These are phyloP conservation scores for Plasmodium chabaudi DNA, from an alignment of 169 alveolate species.

Conservation along the genomic window DNA sequence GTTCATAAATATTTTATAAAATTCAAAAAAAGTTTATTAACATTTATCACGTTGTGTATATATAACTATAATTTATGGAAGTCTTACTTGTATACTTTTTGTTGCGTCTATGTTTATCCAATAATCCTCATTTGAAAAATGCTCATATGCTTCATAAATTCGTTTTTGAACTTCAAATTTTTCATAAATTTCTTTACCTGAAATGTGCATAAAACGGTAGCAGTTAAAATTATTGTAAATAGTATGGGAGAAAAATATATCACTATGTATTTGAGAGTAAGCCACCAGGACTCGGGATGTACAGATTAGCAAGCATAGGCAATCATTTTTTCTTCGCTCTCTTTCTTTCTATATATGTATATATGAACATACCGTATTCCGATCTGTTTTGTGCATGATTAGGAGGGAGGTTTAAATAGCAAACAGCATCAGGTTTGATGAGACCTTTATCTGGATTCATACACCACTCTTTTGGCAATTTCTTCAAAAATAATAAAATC, in stretches of 20 bases:
- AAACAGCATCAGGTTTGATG: slow-evolving; percentile 74
- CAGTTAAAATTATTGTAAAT: neutral
- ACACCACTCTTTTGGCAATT: slow-evolving; percentile 51
- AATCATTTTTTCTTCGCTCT: too few species aligned
- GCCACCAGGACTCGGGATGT: neutral
- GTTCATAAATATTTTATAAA: neutral
- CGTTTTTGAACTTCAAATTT: slow-evolving; percentile 65
- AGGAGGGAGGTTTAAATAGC: slow-evolving; percentile 62
- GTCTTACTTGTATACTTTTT: slow-evolving; percentile 61
- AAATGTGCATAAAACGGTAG: neutral
- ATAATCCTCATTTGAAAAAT: slow-evolving; percentile 44
- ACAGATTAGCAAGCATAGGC: neutral
- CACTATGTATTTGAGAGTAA: neutral
- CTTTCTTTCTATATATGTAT: neutral
- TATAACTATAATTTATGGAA: neutral
- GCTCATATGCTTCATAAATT: slow-evolving; percentile 44
- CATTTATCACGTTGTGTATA: too few species aligned
- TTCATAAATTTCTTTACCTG: slow-evolving; percentile 74
- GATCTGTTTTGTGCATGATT: slow-evolving; percentile 60
- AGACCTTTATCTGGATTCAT: slow-evolving; percentile 75
- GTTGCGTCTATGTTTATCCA: slow-evolving; percentile 76
- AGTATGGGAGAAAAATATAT: neutral
- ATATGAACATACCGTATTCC: slow-evolving; percentile 54
- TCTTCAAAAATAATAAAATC: slow-evolving; percentile 2
- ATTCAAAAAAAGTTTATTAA: too few species aligned